These are phyloP conservation scores for Candida hungchunana DNA, from an alignment of 805 yeast species.

Conservation along the genomic window DNA sequence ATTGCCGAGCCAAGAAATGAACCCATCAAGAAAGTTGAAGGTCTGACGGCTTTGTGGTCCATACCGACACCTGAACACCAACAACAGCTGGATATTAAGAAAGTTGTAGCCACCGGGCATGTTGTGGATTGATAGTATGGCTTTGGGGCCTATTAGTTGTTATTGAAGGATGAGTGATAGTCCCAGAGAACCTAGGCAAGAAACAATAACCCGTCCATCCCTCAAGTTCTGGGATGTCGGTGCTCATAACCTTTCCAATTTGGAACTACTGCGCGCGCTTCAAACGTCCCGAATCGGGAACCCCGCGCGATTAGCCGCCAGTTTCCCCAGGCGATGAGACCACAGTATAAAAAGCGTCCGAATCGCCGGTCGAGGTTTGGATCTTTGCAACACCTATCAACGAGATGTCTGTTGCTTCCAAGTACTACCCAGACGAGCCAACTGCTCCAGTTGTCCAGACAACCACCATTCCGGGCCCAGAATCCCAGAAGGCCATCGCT, in stretches of 20 bases:
- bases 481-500: constrained; percentile 46
- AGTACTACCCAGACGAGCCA: constrained; percentile 81
- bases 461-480: constrained; percentile 73
- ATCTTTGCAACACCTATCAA: not conserved
- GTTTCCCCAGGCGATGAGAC: not conserved
- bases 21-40: too few species aligned
- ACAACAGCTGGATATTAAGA: too few species aligned
- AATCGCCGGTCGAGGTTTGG: not conserved
- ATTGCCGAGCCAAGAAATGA: too few species aligned
- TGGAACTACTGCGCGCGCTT: constrained; percentile 1
- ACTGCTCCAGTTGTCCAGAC: constrained; percentile 57
- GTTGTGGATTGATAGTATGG: too few species aligned
- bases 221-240: not conserved
- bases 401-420: constrained; percentile 40
- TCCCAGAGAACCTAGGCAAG: not conserved
- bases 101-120: too few species aligned
- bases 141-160: too few species aligned
- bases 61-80: too few species aligned
- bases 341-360: constrained; percentile 2
- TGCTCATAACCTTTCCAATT: constrained; percentile 1
- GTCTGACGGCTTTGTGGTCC: too few species aligned
- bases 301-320: constrained; percentile 5
- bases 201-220: not conserved
- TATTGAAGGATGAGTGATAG: too few species aligned
- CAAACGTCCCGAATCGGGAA: not conserved